Percentiles rank a stretch among this genome's conserved stretches.
These are phyloP conservation scores for Xylariaceae sp. DNA, from an alignment of 2,329 filamentous ascomycete species.

Conservation along the genomic window DNA sequence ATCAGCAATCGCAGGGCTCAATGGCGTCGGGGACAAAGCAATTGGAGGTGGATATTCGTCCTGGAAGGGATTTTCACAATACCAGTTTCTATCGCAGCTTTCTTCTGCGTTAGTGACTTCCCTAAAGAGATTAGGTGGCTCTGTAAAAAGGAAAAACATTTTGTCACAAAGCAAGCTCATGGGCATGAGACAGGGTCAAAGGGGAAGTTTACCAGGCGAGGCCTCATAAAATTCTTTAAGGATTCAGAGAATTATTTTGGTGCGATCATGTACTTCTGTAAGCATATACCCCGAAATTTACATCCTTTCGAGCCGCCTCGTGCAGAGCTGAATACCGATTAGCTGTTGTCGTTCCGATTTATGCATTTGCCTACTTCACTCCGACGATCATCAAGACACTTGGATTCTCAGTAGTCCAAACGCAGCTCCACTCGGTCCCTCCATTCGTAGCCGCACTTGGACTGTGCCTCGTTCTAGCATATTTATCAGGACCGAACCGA, in stretches of 20 bases:
- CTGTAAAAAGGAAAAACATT: constrained; percentile 39
- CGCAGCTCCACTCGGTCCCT: constrained; percentile 18
- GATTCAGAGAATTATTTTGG: constrained; percentile 23
- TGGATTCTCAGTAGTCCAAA: constrained; percentile 6
- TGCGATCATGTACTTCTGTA: constrained; percentile 35
- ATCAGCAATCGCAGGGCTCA: constrained; percentile 53
- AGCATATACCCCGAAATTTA: constrained; percentile 26
- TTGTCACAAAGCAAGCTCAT: constrained; percentile 30
- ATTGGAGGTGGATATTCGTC: constrained; percentile 71
- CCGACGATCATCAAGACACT: constrained; percentile 19
- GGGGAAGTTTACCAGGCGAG: constrained; percentile 19
- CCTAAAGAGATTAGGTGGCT: constrained; percentile 30
- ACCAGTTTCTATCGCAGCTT: constrained; percentile 41
- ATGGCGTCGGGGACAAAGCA: constrained; percentile 54
- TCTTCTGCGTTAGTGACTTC: constrained; percentile 36
- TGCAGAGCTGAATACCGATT: neutral
- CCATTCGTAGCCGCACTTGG: constrained; percentile 13
- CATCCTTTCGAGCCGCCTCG: neutral
- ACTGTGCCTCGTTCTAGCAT: neutral
- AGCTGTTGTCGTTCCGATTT: neutral
- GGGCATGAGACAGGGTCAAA: neutral
- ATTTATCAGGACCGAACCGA: constrained; percentile 6
- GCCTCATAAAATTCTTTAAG: constrained; percentile 15
- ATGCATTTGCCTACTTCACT: constrained; percentile 12
- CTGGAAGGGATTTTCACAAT: constrained; percentile 49